Base-by-base conservation (phyloP, 2,329 filamentous ascomycete species). In the Aureobasidium sp. region DNA sequence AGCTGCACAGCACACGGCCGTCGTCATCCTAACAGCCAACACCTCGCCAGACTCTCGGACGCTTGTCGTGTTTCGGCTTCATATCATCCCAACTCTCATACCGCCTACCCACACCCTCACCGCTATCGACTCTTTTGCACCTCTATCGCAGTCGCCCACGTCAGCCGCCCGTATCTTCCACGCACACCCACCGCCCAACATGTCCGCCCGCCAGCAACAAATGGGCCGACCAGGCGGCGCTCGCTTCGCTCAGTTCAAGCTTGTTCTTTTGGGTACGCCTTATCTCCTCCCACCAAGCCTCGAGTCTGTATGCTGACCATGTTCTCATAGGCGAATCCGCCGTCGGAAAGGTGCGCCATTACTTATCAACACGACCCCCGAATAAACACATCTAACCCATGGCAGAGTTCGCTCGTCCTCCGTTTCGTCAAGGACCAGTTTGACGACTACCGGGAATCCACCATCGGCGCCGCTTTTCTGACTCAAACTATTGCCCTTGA, bases 361-460 rank as follows among this genome's bases (percentile, higher is more conserved):
- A 16, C 54, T 50, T 21, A 21, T 21, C 21, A 21, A 21, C 21
- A 21, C 34, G 41, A 58, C 7, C 14, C 21, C 42, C 44, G 29
- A 29, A 6, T 25, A 58, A 32, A n/a, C 13, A 1, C 25, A 13
- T 60, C 70, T 75, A 68, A 72, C 68, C 63, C 21, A 49, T 61
- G 62, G 61, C 63, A 96, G 93, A 97, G 92, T 79, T 99, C 94
- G 67, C 88, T 99, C 77, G 94, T 99, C 62, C 81, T 99, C 73
- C 88, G 95, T 78, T 99, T 99, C 73, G 94, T 99, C 74, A 99
- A 96, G 91, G 93, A 99, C 78, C 94, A 97, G 90, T 99, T 99
- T 78, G 94, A 99, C 81, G 87, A 89, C 77, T 97, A 97, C 81
- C 87, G 92, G 78, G 93, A 97, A 85, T 96, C 92, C 61, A 97